A percentile compares a stretch with the other conserved stretches of the same genome.
Evolutionary conservation across 306 rosid species (phyloP).

Genomic region (Alnus glutinosa): DNA sequence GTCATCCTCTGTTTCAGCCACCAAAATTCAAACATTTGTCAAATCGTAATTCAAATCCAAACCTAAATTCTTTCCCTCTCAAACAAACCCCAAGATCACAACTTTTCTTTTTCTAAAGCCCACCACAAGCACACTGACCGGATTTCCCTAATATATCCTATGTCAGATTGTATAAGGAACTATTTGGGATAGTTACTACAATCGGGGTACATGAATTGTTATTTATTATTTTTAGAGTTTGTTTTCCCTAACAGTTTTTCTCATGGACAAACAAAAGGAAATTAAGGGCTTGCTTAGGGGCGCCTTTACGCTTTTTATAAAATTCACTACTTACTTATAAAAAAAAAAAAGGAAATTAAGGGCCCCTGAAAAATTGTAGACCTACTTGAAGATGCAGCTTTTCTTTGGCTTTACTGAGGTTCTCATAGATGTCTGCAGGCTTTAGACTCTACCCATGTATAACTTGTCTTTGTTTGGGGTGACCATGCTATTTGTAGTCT

Average conservation of each 20-base stretch:
- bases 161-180: background rate
- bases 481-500: background rate
- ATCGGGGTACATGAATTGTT: background rate
- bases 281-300: background rate
- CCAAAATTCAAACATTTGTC: background rate
- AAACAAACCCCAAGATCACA: background rate
- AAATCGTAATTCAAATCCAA: too few relatives aligned
- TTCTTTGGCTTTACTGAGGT: background rate
- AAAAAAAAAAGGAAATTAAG: background rate
- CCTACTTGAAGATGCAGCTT: background rate
- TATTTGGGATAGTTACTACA: background rate
- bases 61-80: background rate
- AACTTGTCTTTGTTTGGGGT: background rate
- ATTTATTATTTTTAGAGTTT: background rate
- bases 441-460: background rate
- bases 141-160: too few relatives aligned
- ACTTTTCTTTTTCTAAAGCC: too few relatives aligned
- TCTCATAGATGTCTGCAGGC: background rate
- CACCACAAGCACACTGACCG: too few relatives aligned
- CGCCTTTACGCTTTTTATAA: too few relatives aligned
- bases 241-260: background rate
- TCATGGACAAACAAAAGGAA: background rate
- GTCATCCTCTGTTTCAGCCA: background rate
- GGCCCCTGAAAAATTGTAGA: background rate
- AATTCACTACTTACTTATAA: too few relatives aligned